Conservation (phyloP, 192 early-diverging fungal genomes). For the Coemansia umbellata region DNA sequence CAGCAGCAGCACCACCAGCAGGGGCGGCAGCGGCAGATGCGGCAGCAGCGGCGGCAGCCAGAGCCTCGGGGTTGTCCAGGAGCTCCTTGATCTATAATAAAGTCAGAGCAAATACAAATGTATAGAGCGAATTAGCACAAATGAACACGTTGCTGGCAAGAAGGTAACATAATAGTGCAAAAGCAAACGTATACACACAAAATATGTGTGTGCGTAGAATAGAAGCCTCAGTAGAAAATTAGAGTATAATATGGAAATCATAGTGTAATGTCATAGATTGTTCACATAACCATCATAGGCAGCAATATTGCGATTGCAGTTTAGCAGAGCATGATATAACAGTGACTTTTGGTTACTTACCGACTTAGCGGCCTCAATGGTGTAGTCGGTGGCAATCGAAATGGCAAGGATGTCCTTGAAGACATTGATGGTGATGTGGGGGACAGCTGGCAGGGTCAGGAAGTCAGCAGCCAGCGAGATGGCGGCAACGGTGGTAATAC, state of each 20-base stretch:
- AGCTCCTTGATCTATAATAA: conserved; percentile 80
- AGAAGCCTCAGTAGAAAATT: conserved; percentile 71
- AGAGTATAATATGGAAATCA: conserved; percentile 63
- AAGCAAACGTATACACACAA: background rate
- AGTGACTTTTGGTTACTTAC: no score
- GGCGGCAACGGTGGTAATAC: conserved; percentile 69
- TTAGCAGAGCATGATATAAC: no score
- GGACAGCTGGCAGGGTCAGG: conserved; percentile 82
- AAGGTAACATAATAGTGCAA: conserved; percentile 2
- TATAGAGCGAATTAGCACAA: background rate
- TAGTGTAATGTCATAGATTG: conserved; percentile 39
- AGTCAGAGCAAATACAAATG: background rate
- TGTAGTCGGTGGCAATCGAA: conserved; percentile 87
- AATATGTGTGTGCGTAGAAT: conserved; percentile 5
- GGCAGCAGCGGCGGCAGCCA: conserved; percentile 77
- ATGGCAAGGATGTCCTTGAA: conserved; percentile 96
- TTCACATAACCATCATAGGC: conserved; percentile 47
- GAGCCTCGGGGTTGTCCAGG: conserved; percentile 86
- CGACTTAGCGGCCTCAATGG: conserved; percentile 80
- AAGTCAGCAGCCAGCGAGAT: conserved; percentile 80
- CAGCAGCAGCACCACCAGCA: conserved; percentile 54
- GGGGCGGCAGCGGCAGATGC: conserved; percentile 59
- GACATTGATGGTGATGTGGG: conserved; percentile 94
- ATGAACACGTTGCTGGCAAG: background rate
- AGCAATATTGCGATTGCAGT: no score